Evolutionary conservation across 2,329 filamentous ascomycete species (phyloP).

Genomic region (Westerdykella sp.): DNA sequence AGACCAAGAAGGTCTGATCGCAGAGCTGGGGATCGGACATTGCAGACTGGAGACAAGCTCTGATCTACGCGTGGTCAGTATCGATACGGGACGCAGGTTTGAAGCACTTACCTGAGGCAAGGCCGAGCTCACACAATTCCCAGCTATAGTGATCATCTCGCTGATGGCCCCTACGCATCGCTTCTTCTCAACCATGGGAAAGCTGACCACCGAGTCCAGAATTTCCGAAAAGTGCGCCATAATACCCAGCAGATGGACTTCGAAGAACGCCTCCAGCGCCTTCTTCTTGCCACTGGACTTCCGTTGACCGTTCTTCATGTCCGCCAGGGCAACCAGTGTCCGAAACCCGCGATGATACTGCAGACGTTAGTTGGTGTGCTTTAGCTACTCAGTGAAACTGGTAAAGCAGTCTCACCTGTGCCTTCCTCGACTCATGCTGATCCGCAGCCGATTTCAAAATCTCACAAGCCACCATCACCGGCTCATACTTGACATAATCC

Average conservation of each 20-base stretch:
- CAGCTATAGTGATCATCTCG: slow-evolving; percentile 76
- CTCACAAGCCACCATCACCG: slow-evolving; percentile 70
- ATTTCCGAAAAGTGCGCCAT: slow-evolving; percentile 74
- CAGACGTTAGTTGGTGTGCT: slow-evolving; percentile 3
- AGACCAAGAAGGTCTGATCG: slow-evolving; percentile 73
- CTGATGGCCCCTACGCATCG: slow-evolving; percentile 77
- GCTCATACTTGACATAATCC: slow-evolving; percentile 66
- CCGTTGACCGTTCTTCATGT: slow-evolving; percentile 43
- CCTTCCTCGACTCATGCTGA: slow-evolving; percentile 48
- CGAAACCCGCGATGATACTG: slow-evolving; percentile 47
- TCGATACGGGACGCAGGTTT: neutral
- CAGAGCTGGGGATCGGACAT: slow-evolving; percentile 70
- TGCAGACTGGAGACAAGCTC: slow-evolving; percentile 83
- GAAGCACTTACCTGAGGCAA: slow-evolving; percentile 65
- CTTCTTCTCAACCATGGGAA: slow-evolving; percentile 61
- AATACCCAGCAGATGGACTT: slow-evolving; percentile 77
- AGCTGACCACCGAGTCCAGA: slow-evolving; percentile 56
- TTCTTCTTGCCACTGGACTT: slow-evolving; percentile 47
- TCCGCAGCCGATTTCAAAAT: slow-evolving; percentile 75
- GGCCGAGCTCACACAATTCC: slow-evolving; percentile 66
- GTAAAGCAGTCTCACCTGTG: slow-evolving; percentile 47
- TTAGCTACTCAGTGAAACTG: neutral
- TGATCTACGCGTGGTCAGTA: slow-evolving; percentile 56
- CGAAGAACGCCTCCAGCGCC: slow-evolving; percentile 67
- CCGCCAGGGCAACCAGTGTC: slow-evolving; percentile 44